phyloP scores from a whole-genome alignment of 1,139 yeast species.

The Kodamaea ohmeri region DNA sequence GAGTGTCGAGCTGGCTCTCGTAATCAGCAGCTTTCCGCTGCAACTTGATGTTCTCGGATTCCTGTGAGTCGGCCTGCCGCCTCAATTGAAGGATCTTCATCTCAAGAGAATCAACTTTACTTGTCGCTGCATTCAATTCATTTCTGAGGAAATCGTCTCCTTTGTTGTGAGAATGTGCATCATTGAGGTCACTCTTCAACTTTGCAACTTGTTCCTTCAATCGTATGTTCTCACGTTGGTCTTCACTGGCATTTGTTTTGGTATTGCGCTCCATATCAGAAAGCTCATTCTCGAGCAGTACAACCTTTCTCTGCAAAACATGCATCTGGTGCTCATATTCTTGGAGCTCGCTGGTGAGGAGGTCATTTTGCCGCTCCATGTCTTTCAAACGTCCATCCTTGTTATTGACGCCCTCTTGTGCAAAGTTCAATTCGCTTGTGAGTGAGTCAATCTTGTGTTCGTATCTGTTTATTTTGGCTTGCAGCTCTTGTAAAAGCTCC shows the following conservation, averaged over 20 bases:
- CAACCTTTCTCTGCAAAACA: background rate
- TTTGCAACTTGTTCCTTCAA: background rate
- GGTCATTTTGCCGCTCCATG: background rate
- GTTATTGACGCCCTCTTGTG: slow-evolving; percentile 3
- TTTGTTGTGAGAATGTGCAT: too few species aligned
- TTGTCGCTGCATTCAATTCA: background rate
- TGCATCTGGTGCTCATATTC: background rate
- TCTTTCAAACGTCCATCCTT: slow-evolving; percentile 1
- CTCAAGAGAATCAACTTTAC: background rate
- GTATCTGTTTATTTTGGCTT: slow-evolving; percentile 16
- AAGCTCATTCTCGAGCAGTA: background rate
- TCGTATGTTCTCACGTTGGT: background rate
- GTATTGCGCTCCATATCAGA: slow-evolving; percentile 2
- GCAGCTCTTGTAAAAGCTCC: slow-evolving; percentile 12
- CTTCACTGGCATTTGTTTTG: too few species aligned
- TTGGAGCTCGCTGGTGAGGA: background rate
- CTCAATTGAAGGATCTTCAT: too few species aligned
- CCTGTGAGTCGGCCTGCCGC: background rate
- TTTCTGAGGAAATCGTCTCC: background rate
- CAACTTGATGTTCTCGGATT: background rate
- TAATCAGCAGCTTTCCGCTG: background rate
- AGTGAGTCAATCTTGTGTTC: slow-evolving; percentile 11
- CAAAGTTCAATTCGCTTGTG: slow-evolving; percentile 7
- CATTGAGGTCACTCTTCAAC: background rate
- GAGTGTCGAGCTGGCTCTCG: background rate